Evolutionary conservation across 1,284 basidiomycete genomes (phyloP), one percentile per base, ranked within the genome.

Genomic region (Ganoderma boninense): DNA sequence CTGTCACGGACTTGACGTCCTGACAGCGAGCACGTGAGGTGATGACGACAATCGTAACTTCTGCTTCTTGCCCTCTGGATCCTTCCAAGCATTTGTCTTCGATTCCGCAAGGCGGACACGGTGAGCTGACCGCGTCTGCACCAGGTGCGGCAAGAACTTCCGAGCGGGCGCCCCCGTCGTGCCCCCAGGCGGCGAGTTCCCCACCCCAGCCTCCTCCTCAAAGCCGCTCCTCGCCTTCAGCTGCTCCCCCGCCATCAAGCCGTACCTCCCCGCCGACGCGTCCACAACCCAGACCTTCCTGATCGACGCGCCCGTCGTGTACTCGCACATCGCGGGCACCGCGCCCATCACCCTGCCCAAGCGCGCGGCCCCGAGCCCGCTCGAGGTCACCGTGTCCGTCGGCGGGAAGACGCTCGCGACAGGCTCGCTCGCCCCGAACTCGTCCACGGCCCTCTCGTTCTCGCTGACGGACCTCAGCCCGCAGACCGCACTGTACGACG

Each of bases 91-190:
- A n/a, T n/a, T n/a, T n/a, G n/a, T n/a, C n/a, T n/a, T n/a, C n/a
- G n/a, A n/a, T n/a, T n/a, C n/a, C n/a, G n/a, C n/a, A n/a, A n/a
- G n/a, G n/a, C 10, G 38, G 10, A 38, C 38, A 6, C 10, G 7
- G 7, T 38, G 3, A 10, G 38, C 38, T 38, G 6, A 38, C 10
- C 38, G 38, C 6, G 38, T 7, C 38, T 38, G 10, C 38, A 20
- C 4, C 67, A 90, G 91, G 90, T 92, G 91, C 74, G 88, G 87
- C 43, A 92, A 92, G 77, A 85, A 92, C 75, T 93, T 87, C 75
- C 88, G 88, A 86, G 67, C 81, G 6, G 84, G 83, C 42, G 79
- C 83, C 60, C 83, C 87, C 0, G 79, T 87, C 6, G 82, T 87
- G n/a, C 84, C 85, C 10, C 90, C 90, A 14, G 88, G 85, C 43